phyloP scores from a whole-genome alignment of 257 asterid species.

The Galeopsis tetrahit region DNA sequence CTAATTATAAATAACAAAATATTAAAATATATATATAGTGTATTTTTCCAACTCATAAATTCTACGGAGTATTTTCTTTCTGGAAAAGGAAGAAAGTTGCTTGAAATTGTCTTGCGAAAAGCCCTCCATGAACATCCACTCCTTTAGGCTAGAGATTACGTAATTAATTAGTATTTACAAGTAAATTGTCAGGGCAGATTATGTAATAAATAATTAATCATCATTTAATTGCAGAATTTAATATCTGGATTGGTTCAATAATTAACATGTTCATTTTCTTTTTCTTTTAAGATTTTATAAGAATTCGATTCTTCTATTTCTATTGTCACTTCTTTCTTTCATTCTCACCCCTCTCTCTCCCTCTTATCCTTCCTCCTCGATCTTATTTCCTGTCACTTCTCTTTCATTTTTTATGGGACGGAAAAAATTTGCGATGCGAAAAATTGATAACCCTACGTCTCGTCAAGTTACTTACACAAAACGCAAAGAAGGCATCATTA shows the following conservation, averaged over 20 bases:
- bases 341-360: neutral
- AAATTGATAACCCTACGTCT: slow-evolving; percentile 52
- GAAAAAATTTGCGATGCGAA: slow-evolving; percentile 57
- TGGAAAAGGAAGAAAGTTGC: neutral
- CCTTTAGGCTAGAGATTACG: slow-evolving; percentile 8
- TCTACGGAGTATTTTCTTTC: neutral
- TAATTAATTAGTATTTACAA: slow-evolving; percentile 31
- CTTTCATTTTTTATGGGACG: slow-evolving; percentile 46
- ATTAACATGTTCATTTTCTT: neutral
- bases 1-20: neutral
- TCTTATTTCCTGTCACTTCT: neutral
- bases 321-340: neutral
- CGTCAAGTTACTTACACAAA: slow-evolving; percentile 55
- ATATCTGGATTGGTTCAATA: slow-evolving; percentile 30
- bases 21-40: no score
- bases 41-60: neutral
- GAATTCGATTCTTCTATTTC: neutral
- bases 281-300: neutral
- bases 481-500: slow-evolving; percentile 70
- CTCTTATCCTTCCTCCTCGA: neutral
- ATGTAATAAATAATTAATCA: slow-evolving; percentile 18
- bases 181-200: slow-evolving; percentile 29
- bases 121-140: slow-evolving; percentile 13
- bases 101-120: neutral
- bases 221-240: slow-evolving; percentile 22